phyloP scores from a whole-genome alignment of 345 rosid genomes.

The Xanthoceras sorbifolium region DNA sequence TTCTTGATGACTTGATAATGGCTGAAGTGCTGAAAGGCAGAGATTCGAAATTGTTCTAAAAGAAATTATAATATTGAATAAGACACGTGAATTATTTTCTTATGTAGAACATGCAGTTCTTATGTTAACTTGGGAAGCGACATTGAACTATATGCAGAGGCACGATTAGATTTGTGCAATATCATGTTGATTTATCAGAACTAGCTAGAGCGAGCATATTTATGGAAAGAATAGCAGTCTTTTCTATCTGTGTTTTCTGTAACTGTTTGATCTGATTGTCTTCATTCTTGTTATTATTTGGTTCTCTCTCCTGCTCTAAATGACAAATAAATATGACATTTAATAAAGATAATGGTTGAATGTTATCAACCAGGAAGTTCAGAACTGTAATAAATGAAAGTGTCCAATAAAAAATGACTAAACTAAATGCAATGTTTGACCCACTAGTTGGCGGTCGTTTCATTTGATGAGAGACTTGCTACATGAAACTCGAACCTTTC shows the following conservation, averaged over 20 bases:
- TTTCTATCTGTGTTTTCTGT: not conserved
- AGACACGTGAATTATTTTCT: not conserved
- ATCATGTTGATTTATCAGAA: not conserved
- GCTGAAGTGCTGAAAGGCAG: not conserved
- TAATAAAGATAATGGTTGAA: not conserved
- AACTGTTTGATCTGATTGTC: not conserved
- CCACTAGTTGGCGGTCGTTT: not conserved
- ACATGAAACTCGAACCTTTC: not conserved
- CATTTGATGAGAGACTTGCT: not conserved
- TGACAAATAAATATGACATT: not conserved
- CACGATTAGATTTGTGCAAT: not conserved
- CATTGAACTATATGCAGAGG: no score
- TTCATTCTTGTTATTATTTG: not conserved
- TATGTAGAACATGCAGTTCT: no score
- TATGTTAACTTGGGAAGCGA: no score
- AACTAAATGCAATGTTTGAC: not conserved
- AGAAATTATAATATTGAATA: not conserved
- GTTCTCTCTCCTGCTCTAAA: not conserved
- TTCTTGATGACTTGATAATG: not conserved
- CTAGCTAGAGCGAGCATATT: no score
- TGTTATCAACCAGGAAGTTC: not conserved
- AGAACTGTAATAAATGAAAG: not conserved
- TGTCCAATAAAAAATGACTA: not conserved
- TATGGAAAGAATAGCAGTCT: no score
- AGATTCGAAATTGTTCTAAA: not conserved